Base-by-base conservation (phyloP, 352 stramenopile genomes). In the Pythium insidiosum region DNA sequence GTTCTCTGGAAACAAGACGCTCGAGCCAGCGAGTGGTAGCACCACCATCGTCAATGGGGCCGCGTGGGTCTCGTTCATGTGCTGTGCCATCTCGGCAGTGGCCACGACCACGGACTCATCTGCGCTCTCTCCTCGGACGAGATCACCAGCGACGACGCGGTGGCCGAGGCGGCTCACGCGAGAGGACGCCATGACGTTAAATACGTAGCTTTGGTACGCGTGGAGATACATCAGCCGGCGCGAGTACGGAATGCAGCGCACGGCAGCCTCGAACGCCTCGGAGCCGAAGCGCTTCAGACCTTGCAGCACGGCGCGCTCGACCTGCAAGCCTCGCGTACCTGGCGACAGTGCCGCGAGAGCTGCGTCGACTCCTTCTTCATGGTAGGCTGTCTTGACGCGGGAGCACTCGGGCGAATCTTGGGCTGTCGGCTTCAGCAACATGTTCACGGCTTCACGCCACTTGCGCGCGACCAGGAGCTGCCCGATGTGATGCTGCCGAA, bases 181-280 rank as follows among this genome's bases (percentile, higher is more conserved):
- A 31, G 63, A 58, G 6, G 73, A 87, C 3, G 61, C 75, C 31
- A 85, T 64, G 15, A 38, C 39, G 52, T 88, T 88, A 50, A 91
- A 91, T 19, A 88, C 28, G 38, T 66, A 77, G 50, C 75, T 91
- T 36, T 91, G 79, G 49, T 86, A 88, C 39, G 75, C 69, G 43
- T 91, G 79, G 33, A 88, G 56, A 43, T 73, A 88, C 69, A 91
- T 80, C 9, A 73, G 44, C 0, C 75, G 79, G 10, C 75, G 71
- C 16, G 66, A 63, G 37, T 81, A 85, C 12, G 73, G 51, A 15
- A 88, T 51, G 19, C 45, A 68, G 19, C 61, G 53, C 22, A 88
- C 49, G 13, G 66, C 76, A 15, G 73, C 66, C 26, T 88, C 64
- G 39, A 68, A 85, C 6, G 70, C 61, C 12, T 69, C 55, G 0